phyloP scores from a whole-genome alignment of 768 basidiomycete genomes.

The Lentinula guzmanii region DNA sequence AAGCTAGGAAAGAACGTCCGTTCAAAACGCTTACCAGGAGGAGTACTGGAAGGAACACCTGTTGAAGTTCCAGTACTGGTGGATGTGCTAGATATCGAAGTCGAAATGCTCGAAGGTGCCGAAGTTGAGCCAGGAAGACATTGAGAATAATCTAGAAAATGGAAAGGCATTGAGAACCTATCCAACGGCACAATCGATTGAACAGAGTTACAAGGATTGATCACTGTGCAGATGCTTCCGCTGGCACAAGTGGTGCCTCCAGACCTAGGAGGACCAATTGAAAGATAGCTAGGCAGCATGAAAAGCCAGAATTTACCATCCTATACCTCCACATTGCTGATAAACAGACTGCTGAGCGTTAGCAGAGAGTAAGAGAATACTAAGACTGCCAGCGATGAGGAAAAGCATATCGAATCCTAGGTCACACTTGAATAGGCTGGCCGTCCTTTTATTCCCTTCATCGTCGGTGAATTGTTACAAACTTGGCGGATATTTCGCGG shows the following conservation, averaged over 20 bases:
- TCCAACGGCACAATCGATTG: background rate
- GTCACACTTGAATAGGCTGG: background rate
- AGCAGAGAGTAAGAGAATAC: slow-evolving; percentile 14
- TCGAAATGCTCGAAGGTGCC: slow-evolving; percentile 19
- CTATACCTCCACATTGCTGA: slow-evolving; percentile 44
- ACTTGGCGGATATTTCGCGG: background rate
- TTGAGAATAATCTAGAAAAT: slow-evolving; percentile 41
- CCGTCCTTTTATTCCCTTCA: background rate
- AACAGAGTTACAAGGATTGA: slow-evolving; percentile 35
- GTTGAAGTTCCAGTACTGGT: slow-evolving; percentile 13
- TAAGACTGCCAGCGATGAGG: slow-evolving; percentile 15
- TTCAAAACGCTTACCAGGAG: slow-evolving; percentile 10
- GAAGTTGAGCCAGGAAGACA: slow-evolving; percentile 35
- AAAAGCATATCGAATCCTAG: background rate
- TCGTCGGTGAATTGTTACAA: background rate
- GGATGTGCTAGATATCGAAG: slow-evolving; percentile 8
- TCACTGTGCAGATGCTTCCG: slow-evolving; percentile 34
- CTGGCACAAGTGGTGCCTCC: slow-evolving; percentile 43
- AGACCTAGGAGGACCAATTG: slow-evolving; percentile 25
- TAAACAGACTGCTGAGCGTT: slow-evolving; percentile 35
- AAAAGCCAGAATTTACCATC: slow-evolving; percentile 29
- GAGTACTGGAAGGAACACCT: slow-evolving; percentile 16
- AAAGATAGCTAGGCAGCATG: background rate
- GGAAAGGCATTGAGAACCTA: background rate
- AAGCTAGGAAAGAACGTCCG: background rate